These are phyloP conservation scores for Aegilops umbellulata DNA, from an alignment of 176 grass and related monocot species.

Conservation along the genomic window DNA sequence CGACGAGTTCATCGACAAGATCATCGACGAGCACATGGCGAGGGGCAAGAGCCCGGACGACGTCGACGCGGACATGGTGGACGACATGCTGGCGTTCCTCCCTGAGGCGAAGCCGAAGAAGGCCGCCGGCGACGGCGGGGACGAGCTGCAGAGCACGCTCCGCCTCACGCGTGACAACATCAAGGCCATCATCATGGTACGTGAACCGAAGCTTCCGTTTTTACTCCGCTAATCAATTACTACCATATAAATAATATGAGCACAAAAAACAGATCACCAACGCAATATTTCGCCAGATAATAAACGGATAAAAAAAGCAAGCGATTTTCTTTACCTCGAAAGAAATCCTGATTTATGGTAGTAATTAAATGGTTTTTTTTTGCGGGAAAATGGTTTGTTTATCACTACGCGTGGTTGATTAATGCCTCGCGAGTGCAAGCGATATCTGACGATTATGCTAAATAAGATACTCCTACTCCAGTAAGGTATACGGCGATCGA, in stretches of 20 bases:
- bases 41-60: conserved; percentile 53
- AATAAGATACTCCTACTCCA: no score
- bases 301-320: not conserved
- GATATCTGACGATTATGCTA: not conserved
- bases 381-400: no score
- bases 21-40: conserved; percentile 82
- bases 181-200: conserved; percentile 96
- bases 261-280: not conserved
- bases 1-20: conserved; percentile 85
- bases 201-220: not conserved
- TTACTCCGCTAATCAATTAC: not conserved
- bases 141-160: conserved; percentile 67
- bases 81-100: conserved; percentile 87
- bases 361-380: not conserved
- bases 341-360: not conserved
- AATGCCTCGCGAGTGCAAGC: not conserved
- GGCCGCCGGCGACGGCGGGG: conserved; percentile 6
- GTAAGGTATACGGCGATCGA: no score
- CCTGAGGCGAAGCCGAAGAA: conserved; percentile 20
- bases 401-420: not conserved
- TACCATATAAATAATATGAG: not conserved
- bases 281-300: not conserved
- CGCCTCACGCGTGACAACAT: conserved; percentile 77
- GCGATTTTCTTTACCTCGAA: not conserved
- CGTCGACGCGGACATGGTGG: conserved; percentile 82